Conservation (phyloP, 2,329 filamentous ascomycete genomes). For the Xylariaceae sp. region DNA sequence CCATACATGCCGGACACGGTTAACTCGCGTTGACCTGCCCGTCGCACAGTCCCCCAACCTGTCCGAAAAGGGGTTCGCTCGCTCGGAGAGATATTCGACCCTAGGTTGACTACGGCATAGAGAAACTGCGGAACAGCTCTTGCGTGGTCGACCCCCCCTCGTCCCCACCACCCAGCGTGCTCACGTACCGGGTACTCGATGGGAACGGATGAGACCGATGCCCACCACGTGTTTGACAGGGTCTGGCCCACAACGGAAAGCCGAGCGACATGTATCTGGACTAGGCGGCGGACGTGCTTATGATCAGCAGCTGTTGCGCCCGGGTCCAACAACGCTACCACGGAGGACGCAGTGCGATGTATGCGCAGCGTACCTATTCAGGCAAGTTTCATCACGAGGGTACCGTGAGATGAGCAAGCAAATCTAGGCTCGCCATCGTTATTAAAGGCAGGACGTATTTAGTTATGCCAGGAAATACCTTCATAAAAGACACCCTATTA, state of each 20-base stretch:
- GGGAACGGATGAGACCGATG: slow-evolving; percentile 5
- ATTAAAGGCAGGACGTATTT: too few species aligned
- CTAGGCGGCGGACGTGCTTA: not conserved
- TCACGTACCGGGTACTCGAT: slow-evolving; percentile 10
- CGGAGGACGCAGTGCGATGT: too few species aligned
- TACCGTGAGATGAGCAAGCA: too few species aligned
- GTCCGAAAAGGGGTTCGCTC: not conserved
- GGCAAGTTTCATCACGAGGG: too few species aligned
- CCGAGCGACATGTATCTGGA: not conserved
- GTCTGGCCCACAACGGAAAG: slow-evolving; percentile 3
- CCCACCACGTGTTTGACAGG: slow-evolving; percentile 19
- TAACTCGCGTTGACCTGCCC: not conserved
- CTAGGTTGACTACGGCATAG: not conserved
- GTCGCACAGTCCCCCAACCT: not conserved
- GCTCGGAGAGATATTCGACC: not conserved
- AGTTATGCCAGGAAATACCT: too few species aligned
- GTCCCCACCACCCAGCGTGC: not conserved
- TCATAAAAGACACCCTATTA: too few species aligned
- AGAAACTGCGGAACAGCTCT: too few species aligned
- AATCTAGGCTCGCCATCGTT: too few species aligned
- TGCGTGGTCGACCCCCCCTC: not conserved
- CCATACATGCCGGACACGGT: not conserved
- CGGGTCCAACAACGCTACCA: not conserved
- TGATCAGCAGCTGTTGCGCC: not conserved
- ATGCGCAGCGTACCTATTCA: too few species aligned